A percentile compares a stretch with the other conserved stretches of the same genome.
These are phyloP conservation scores for Endocarpon pusillum DNA, from an alignment of 495 filamentous ascomycete species.

Conservation along the genomic window DNA sequence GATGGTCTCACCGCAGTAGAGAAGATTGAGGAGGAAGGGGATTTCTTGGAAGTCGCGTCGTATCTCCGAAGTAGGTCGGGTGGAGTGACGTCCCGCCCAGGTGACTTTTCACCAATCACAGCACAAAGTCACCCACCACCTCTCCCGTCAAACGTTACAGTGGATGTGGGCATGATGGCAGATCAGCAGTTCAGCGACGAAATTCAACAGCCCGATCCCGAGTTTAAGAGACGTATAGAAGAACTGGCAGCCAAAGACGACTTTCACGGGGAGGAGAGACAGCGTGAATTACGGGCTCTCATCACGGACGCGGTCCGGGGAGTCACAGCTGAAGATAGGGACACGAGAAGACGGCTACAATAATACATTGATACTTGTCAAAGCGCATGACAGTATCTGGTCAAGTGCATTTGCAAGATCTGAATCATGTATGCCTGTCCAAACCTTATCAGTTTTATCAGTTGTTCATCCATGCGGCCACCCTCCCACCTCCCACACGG, in stretches of 20 bases:
- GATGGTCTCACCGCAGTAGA: constrained; percentile 56
- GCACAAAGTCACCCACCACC: constrained; percentile 34
- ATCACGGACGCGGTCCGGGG: constrained; percentile 51
- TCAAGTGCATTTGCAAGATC: no score
- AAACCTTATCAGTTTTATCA: constrained; percentile 19
- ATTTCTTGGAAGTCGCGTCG: constrained; percentile 47
- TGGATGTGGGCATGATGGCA: constrained; percentile 52
- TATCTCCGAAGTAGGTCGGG: constrained; percentile 47
- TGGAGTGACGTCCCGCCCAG: constrained; percentile 21
- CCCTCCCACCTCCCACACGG: constrained; percentile 65
- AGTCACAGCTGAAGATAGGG: constrained; percentile 36
- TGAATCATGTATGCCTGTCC: not conserved
- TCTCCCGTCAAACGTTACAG: constrained; percentile 45
- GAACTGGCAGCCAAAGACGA: constrained; percentile 56
- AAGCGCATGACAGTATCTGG: constrained; percentile 1
- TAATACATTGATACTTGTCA: not conserved
- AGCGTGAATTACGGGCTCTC: constrained; percentile 48
- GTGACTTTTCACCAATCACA: constrained; percentile 8
- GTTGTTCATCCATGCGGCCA: constrained; percentile 76
- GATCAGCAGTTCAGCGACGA: constrained; percentile 23
- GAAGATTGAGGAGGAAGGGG: constrained; percentile 51
- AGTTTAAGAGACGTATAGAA: constrained; percentile 58
- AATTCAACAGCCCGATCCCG: constrained; percentile 44
- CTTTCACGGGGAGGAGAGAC: constrained; percentile 52
- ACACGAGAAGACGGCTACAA: constrained; percentile 36